Base-by-base conservation (phyloP, 306 rosid genomes). In the Geum urbanum region DNA sequence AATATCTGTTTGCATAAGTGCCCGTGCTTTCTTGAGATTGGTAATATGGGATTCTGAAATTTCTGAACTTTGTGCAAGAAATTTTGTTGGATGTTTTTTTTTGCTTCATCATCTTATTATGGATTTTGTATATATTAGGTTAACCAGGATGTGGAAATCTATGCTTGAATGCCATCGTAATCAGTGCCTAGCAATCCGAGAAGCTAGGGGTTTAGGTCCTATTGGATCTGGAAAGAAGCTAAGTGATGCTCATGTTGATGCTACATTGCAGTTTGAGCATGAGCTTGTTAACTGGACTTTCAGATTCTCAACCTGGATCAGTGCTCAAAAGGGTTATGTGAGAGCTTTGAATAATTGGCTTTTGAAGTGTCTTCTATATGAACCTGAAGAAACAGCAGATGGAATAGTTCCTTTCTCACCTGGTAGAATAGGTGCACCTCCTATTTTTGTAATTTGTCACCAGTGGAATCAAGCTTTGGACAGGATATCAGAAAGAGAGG, bases 391-490 rank as follows among this genome's bases (percentile, higher is more conserved):
- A 79, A 91, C 97, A 45, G 59, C 92, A 1, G 99, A 95, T 74
- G 99, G 99, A 48, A 62, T 75, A 72, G 92, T 85, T 70, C 99
- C 97, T 37, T 95, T 91, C 73, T 95, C 99, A 45, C 99, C 99
- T 20, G 82, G 97, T 69, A 82, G 99, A 69, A 73, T 95, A 10
- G 99, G 97, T 19, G 99, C 97, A 4, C 99, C 99, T 5, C 88
- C 79, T 8, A 82, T 95, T 70, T 95, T 95, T 81, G 92, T 95
- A 44, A 87, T 95, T 75, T 95, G 99, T 76, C 81, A 95, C 78
- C 99, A 89, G 69, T 91, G 99, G 99, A 83, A 92, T 65, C 97
- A 89, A 80, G 91, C 97, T 68, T 77, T 95, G 85, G 97, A 95
- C 49, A 82, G 88, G 75, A 73, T 89, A 74, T 89, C 97, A 14